Percentiles rank a stretch among this genome's conserved stretches.
These are phyloP conservation scores for Pichia scutulata DNA, from an alignment of 805 yeast genomes.

Conservation along the genomic window DNA sequence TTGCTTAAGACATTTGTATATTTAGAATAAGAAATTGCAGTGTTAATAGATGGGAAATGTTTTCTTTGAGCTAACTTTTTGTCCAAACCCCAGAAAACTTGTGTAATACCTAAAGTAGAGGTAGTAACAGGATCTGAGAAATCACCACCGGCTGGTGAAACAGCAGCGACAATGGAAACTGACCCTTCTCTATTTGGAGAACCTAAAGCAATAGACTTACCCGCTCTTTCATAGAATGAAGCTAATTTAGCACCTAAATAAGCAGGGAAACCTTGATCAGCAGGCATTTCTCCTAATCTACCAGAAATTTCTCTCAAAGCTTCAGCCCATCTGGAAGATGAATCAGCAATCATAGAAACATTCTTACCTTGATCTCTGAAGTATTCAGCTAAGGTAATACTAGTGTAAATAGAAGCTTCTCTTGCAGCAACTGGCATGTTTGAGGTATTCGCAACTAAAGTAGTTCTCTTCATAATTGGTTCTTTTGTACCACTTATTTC, in stretches of 20 bases:
- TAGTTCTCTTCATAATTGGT: constrained; percentile 99
- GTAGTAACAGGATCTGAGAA: constrained; percentile 99
- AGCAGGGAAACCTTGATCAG: constrained; percentile 99
- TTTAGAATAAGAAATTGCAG: constrained; percentile 93
- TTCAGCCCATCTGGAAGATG: constrained; percentile 99
- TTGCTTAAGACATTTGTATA: constrained; percentile 82
- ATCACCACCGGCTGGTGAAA: constrained; percentile 99
- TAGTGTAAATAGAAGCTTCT: constrained; percentile 98
- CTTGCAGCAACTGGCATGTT: constrained; percentile 99
- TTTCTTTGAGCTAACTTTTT: constrained; percentile 98
- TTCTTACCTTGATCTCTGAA: constrained; percentile 99
- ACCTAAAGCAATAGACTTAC: constrained; percentile 91
- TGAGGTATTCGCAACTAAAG: constrained; percentile 96
- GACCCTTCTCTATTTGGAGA: constrained; percentile 96
- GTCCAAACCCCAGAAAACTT: constrained; percentile 99
- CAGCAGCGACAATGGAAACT: constrained; percentile 99
- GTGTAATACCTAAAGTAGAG: constrained; percentile 98
- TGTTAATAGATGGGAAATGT: constrained; percentile 98
- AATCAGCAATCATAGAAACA: constrained; percentile 99
- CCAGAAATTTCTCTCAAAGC: constrained; percentile 99
- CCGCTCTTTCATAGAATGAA: constrained; percentile 99
- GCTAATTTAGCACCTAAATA: constrained; percentile 98
- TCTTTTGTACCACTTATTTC: constrained; percentile 90
- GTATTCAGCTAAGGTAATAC: constrained; percentile 97
- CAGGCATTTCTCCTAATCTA: constrained; percentile 99